These are phyloP conservation scores for Cordia subcordata DNA, from an alignment of 257 asterid species.

Conservation along the genomic window DNA sequence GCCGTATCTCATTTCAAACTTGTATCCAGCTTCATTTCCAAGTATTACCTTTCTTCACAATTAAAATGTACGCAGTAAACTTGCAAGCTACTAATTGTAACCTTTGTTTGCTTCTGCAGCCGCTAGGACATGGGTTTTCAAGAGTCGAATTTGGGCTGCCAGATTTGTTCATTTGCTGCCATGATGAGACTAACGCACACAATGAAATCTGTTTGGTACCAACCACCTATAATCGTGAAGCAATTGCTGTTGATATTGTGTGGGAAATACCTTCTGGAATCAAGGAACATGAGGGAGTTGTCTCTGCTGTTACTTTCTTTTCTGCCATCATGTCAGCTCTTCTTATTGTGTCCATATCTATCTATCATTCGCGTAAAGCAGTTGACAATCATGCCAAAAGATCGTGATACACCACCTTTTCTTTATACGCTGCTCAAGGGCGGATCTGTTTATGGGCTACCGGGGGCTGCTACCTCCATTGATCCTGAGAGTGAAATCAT, in stretches of 20 bases:
- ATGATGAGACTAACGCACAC: slow-evolving; percentile 15
- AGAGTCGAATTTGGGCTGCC: slow-evolving; percentile 55
- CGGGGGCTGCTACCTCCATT: slow-evolving; percentile 58
- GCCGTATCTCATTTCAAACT: not conserved
- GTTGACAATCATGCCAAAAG: slow-evolving; percentile 15
- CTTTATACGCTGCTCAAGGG: slow-evolving; percentile 54
- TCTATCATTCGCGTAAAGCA: slow-evolving; percentile 28
- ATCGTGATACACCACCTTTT: slow-evolving; percentile 8
- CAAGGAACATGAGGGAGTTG: slow-evolving; percentile 49
- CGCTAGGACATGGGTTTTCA: slow-evolving; percentile 57
- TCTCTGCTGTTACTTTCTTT: slow-evolving; percentile 54
- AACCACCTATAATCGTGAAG: slow-evolving; percentile 9
- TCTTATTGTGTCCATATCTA: slow-evolving; percentile 50
- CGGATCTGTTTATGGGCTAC: slow-evolving; percentile 71
- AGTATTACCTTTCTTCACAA: not conserved
- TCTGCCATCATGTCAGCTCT: slow-evolving; percentile 52
- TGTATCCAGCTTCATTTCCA: not conserved
- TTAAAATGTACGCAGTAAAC: not conserved
- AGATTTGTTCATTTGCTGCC: slow-evolving; percentile 45
- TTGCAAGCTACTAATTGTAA: not conserved
- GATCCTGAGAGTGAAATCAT: slow-evolving; percentile 68
- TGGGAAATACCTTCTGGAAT: slow-evolving; percentile 90
- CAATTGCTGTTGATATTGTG: slow-evolving; percentile 13
- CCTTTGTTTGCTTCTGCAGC: slow-evolving; percentile 33
- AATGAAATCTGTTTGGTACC: slow-evolving; percentile 34